phyloP scores from a whole-genome alignment of 176 grass and related monocot genomes.

The Aegilops tauschii region DNA sequence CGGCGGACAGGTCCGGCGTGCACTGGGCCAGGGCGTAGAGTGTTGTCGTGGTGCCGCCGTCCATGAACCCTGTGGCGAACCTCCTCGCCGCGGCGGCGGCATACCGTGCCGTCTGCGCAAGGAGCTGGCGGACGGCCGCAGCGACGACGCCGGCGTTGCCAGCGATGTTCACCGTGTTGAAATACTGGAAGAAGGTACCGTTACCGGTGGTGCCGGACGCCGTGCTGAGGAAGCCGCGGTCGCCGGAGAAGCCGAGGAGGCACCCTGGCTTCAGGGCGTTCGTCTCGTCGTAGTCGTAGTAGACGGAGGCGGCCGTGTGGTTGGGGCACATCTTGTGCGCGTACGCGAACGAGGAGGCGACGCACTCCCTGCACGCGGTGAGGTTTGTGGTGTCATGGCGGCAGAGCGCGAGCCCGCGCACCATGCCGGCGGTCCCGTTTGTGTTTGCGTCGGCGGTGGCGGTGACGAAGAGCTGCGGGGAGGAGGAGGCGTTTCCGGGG shows the following conservation, averaged over 20 bases:
- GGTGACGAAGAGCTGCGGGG: slow-evolving; percentile 6
- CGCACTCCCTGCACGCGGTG: slow-evolving; percentile 4
- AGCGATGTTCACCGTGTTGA: background rate
- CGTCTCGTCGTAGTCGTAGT: slow-evolving; percentile 1
- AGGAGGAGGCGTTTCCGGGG: slow-evolving; percentile 8
- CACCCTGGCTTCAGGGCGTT: background rate
- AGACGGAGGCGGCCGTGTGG: background rate
- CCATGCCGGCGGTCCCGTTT: background rate
- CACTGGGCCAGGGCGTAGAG: slow-evolving; percentile 17
- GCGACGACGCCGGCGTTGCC: background rate
- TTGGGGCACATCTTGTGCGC: background rate
- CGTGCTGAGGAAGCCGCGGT: background rate
- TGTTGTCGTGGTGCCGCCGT: background rate
- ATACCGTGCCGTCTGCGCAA: background rate
- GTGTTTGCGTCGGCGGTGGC: background rate
- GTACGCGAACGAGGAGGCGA: background rate
- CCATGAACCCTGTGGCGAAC: slow-evolving; percentile 25
- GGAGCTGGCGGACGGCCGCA: background rate
- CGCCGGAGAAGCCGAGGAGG: slow-evolving; percentile 15
- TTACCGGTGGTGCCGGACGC: background rate
- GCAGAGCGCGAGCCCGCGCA: slow-evolving; percentile 40
- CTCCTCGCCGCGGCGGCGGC: background rate
- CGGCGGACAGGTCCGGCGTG: background rate
- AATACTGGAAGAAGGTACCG: background rate
- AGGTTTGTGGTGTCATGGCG: slow-evolving; percentile 16